Conservation (phyloP, 1,284 basidiomycete species). For the Athelia psychrophila region DNA sequence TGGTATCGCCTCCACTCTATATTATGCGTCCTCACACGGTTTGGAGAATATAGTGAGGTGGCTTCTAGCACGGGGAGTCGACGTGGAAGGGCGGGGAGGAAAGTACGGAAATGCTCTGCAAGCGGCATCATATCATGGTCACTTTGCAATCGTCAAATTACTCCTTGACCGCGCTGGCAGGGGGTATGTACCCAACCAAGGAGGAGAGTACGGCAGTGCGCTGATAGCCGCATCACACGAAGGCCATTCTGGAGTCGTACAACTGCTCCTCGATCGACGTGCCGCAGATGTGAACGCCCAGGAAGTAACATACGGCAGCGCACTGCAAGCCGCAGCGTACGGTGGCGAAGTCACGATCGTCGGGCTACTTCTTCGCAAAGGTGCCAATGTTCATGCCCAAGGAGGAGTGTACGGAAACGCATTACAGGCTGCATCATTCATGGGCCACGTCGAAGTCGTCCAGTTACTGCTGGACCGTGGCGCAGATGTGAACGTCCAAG, state of each 20-base stretch:
- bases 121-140: not conserved
- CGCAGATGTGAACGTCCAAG: too few species aligned
- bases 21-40: not conserved
- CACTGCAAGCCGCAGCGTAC: slow-evolving; percentile 3
- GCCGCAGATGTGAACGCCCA: not conserved
- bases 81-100: not conserved
- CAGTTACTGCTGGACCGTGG: slow-evolving; percentile 1
- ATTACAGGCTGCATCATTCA: slow-evolving; percentile 6
- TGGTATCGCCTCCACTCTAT: not conserved
- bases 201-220: not conserved
- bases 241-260: not conserved
- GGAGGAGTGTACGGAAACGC: not conserved
- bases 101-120: not conserved
- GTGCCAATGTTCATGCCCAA: slow-evolving; percentile 10
- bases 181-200: not conserved
- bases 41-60: not conserved
- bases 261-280: not conserved
- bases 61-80: not conserved
- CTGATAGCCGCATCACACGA: not conserved
- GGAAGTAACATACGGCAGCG: not conserved
- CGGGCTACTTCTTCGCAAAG: slow-evolving; percentile 3
- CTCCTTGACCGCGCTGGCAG: too few species aligned
- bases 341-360: slow-evolving; percentile 3
- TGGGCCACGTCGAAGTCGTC: slow-evolving; percentile 6
- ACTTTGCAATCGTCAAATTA: not conserved